phyloP scores from a whole-genome alignment of 2,329 filamentous ascomycete species.

The Cytospora piceicola region DNA sequence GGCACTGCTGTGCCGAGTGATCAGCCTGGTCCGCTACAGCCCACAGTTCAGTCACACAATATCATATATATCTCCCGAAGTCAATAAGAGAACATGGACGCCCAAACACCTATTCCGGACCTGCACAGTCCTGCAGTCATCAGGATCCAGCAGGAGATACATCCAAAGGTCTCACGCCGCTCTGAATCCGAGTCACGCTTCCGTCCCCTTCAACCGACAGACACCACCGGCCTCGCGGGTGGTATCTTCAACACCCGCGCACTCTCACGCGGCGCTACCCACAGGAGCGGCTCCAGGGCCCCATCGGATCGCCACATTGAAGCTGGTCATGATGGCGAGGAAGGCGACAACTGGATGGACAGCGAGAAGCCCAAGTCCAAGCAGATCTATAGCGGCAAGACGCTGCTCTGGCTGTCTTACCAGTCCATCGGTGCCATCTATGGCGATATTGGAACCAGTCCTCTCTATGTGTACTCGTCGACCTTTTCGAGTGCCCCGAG shows the following conservation, averaged over 20 bases:
- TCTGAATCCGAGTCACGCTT: slow-evolving; percentile 28
- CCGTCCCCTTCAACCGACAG: slow-evolving; percentile 21
- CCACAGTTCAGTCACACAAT: neutral
- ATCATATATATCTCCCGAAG: too few species aligned
- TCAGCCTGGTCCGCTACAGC: neutral
- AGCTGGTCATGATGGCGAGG: slow-evolving; percentile 29
- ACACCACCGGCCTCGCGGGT: slow-evolving; percentile 30
- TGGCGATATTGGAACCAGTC: slow-evolving; percentile 53
- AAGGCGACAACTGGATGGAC: slow-evolving; percentile 32
- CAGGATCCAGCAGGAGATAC: slow-evolving; percentile 29
- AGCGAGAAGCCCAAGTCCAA: slow-evolving; percentile 29
- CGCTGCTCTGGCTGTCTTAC: slow-evolving; percentile 53
- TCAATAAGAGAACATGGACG: slow-evolving; percentile 3
- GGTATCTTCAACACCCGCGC: slow-evolving; percentile 32
- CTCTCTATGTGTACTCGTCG: slow-evolving; percentile 71
- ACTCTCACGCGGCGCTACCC: slow-evolving; percentile 24
- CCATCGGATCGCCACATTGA: slow-evolving; percentile 21
- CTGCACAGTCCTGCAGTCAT: slow-evolving; percentile 21
- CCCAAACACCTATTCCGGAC: neutral
- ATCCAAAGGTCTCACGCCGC: slow-evolving; percentile 22
- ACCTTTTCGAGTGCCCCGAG: slow-evolving; percentile 60
- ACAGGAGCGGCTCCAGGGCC: slow-evolving; percentile 19
- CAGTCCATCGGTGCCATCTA: slow-evolving; percentile 71
- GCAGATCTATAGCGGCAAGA: slow-evolving; percentile 33
- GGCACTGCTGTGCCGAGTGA: slow-evolving; percentile 22